Conservation (phyloP, 305 asterid species). For the Fraxinus sp. region DNA sequence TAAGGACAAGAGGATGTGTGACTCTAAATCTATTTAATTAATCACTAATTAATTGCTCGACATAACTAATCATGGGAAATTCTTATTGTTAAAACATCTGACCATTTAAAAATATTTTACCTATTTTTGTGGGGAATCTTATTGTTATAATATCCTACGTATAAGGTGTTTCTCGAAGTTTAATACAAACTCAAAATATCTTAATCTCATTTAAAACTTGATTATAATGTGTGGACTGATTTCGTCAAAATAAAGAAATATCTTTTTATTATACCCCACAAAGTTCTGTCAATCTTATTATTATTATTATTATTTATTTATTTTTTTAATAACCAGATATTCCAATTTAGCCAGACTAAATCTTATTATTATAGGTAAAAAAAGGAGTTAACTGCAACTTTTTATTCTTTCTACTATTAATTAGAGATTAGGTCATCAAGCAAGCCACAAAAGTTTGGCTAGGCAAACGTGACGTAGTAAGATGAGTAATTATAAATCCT, state of each 20-base stretch:
- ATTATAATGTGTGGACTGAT: not conserved
- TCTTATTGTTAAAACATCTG: not conserved
- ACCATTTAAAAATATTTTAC: not conserved
- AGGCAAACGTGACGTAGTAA: too few species aligned
- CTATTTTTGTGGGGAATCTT: not conserved
- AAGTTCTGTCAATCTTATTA: not conserved
- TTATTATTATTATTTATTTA: too few species aligned
- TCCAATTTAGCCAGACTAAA: too few species aligned
- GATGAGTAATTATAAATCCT: too few species aligned
- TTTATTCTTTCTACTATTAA: too few species aligned
- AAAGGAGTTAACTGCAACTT: too few species aligned
- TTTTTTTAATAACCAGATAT: too few species aligned
- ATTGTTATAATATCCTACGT: not conserved
- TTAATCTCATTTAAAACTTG: not conserved
- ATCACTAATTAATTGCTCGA: not conserved
- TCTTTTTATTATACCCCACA: not conserved
- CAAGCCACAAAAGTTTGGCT: too few species aligned
- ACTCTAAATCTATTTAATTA: not conserved
- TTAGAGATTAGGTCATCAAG: too few species aligned
- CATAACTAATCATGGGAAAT: conserved; percentile 10
- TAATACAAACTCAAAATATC: not conserved
- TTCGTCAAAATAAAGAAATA: not conserved
- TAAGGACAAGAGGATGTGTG: not conserved
- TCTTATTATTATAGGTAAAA: too few species aligned
- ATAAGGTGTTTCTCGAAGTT: not conserved